Evolutionary conservation across 1,284 basidiomycete species (phyloP), one percentile per base, ranked within the genome.

Genomic region (Mycena citricolor): DNA sequence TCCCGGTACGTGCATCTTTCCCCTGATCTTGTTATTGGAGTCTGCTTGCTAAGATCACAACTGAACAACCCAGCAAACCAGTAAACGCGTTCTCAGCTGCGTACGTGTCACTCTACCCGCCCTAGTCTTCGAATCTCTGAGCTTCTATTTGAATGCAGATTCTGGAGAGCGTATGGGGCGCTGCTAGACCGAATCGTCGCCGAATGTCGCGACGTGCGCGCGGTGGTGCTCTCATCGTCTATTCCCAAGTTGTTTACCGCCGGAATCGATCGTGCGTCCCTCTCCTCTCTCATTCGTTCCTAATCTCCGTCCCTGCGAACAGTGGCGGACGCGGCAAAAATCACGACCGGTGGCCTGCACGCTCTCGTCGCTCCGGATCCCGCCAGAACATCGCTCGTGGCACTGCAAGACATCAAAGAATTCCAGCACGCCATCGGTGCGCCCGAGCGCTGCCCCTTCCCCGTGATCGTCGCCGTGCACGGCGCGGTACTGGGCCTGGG

Each of bases 381-480:
- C 0, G 83, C 79, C 0, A 69, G 87, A 4, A 66, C 67, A 6
- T 79, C 81, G 0, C 57, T 83, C 5, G 60, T 66, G 4, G 62
- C 79, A 12, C 71, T 75, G 10, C 60, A 73, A 10, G 67, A 73
- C 52, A 63, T 89, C 37, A 58, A 72, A n/a, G 74, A 75, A 19
- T 89, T 92, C 65, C 91, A 94, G 67, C 60, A 66, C n/a, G 79
- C 80, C 24, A 88, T 94, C 39, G 69, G 76, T 0, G 69, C 81
- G 0, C 76, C 90, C 0, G 82, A 90, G 54, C 66, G 77, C n/a
- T 84, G 83, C 54, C 76, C 78, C 0, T 83, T 86, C 58, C 94
- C 94, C 0, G 89, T 97, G 46, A 90, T 98, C 43, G 84, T 73
- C 1, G 92, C 94, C 0, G 70, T 89, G 1, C 86, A 94, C 58